phyloP scores from a whole-genome alignment of 805 yeast genomes.

The Candida insectalens region DNA sequence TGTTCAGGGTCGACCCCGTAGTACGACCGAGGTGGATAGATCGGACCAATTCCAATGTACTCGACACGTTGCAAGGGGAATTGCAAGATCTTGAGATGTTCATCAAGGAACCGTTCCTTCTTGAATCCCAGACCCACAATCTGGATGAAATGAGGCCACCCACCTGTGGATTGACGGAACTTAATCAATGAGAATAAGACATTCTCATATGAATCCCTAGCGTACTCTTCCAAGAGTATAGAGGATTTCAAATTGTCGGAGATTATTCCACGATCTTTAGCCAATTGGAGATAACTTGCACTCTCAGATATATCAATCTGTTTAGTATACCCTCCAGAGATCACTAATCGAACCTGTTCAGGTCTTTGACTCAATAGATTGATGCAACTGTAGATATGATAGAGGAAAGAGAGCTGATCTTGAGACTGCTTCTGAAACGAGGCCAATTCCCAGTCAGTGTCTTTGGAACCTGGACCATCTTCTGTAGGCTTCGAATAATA shows the following conservation, averaged over 20 bases:
- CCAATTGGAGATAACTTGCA: constrained; percentile 41
- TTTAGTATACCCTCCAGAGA: constrained; percentile 65
- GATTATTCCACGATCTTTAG: constrained; percentile 22
- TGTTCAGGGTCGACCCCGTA: constrained; percentile 3
- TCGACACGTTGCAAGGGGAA: constrained; percentile 27
- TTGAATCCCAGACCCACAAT: constrained; percentile 75
- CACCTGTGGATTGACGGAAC: constrained; percentile 35
- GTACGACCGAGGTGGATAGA: constrained; percentile 22
- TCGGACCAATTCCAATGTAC: constrained; percentile 54
- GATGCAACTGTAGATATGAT: constrained; percentile 45
- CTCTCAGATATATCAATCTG: constrained; percentile 46
- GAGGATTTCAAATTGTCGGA: constrained; percentile 7
- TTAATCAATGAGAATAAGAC: constrained; percentile 50
- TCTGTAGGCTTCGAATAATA: too few relatives aligned
- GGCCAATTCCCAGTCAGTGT: constrained; percentile 57
- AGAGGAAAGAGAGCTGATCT: constrained; percentile 57
- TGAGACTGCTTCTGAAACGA: constrained; percentile 59
- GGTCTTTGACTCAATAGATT: constrained; percentile 20
- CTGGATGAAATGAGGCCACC: constrained; percentile 42
- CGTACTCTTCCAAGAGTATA: constrained; percentile 55
- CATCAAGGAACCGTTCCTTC: constrained; percentile 41
- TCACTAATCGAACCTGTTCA: constrained; percentile 12
- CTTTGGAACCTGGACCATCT: constrained; percentile 34
- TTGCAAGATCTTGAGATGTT: constrained; percentile 45
- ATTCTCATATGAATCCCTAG: constrained; percentile 76